Base-by-base conservation (phyloP, 129 eudicot species). In the Logfia minima region DNA sequence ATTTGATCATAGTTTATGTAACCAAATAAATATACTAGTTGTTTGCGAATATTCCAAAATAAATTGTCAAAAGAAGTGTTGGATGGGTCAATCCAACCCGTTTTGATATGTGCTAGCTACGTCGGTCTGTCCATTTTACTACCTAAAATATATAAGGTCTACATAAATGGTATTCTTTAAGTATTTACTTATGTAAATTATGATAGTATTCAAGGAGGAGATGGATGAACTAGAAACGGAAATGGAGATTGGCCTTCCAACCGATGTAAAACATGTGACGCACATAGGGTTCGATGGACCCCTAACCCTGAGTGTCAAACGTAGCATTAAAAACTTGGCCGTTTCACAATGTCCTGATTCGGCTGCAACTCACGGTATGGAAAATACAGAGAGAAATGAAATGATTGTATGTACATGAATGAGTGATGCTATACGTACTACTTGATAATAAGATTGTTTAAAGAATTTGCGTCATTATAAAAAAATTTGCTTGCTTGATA, bases 201-300 rank as follows among this genome's bases (percentile, higher is more conserved):
- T 41, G 37, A 35, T 28, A 85, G 92, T 82, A 48, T 82, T 81
- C 80, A 86, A 87, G 81, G 92, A 92, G 31, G 97, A 89, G 76
- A 53, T 75, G 28, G 90, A 89, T 51, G 90, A 86, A 60, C 48
- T 62, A 68, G 92, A 87, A 24, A 58, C 72, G 81, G 88, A 85
- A 48, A 75, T 92, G 85, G 95, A 92, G 67, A 92, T 92, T 19
- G 96, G 97, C 29, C 58, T 84, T 32, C 97, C 95, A 29, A 92
- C 95, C 1, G 86, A 89, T 63, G 92, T 92, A 78, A 92, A 92
- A 79, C 97, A 92, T 65, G 95, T 92, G 23, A 87, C 97, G 22
- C 97, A 89, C 83, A 89, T 87, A 43, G 97, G 37, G 55, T 34
- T 67, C 8, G 55, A 34, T 67, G 72, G 24, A 22, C 52, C 52